Evolutionary conservation across 2,329 filamentous ascomycete genomes (phyloP), one percentile per base, ranked within the genome.

Genomic region (Fusarium sp.): DNA sequence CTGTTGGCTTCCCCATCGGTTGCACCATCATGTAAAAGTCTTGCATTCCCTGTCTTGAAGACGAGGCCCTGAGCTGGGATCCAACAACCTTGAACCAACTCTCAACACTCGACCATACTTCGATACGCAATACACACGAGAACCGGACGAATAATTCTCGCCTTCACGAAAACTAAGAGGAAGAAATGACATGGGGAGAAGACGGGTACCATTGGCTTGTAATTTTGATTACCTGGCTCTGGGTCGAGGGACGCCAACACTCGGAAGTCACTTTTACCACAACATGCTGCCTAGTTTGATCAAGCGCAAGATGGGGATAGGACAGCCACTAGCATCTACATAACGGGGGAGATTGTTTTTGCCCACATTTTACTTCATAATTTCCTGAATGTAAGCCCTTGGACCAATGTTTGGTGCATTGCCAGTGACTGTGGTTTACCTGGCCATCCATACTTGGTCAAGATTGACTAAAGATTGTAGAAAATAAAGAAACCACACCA

Each of bases 1-100:
- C 64, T 23, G 69, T 70, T 20, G 75, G 76, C 67, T 79, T 78
- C 67, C 77, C 75, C 48, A 72, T 81, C 27, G 78, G 80, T 64
- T 83, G 82, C 73, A 76, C 70, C 34, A 64, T 83, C 76, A 83
- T 83, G 82, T 84, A 82, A 81, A 48, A 77, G 16, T 59, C 48
- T 20, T 58, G 23, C 14, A 37, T 60, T 41, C n/a, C 35, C 50
- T 37, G 35, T 37, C 35, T 52, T 70, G 66, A 50, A 45, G 61
- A 59, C 59, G 48, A 61, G 25, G 48, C 35, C 35, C 7, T 6
- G 39, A 34, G 30, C 62, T 48, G 63, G 54, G 23, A 39, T 18
- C 48, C 25, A n/a, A 59, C 39, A 39, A 30, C 23, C 16, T 39
- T 23, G 23, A 8, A 34, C 23, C 54, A 39, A 23, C 34, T 48